phyloP scores from a whole-genome alignment of 2,329 filamentous ascomycete species.

The Periglandula ipomoeae region DNA sequence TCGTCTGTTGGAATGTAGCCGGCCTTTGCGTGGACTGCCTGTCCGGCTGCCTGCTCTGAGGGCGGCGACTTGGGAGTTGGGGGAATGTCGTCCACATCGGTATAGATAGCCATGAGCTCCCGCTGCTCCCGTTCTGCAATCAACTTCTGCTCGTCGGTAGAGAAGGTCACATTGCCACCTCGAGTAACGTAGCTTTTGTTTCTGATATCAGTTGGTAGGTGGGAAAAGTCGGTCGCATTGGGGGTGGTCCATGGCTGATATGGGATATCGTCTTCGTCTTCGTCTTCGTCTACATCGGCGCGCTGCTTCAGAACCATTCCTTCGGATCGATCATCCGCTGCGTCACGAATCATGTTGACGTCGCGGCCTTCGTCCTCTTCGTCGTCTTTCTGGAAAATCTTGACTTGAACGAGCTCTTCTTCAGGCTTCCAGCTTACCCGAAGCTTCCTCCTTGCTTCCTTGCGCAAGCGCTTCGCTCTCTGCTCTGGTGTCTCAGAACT shows the following conservation, averaged over 20 bases:
- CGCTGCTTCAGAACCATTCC: slow-evolving; percentile 58
- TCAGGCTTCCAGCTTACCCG: slow-evolving; percentile 65
- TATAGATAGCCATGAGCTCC: slow-evolving; percentile 54
- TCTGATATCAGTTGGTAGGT: slow-evolving; percentile 35
- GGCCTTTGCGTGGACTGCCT: slow-evolving; percentile 18
- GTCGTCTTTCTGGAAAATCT: slow-evolving; percentile 62
- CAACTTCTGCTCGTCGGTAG: slow-evolving; percentile 45
- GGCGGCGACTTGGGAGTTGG: slow-evolving; percentile 45
- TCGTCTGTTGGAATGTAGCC: slow-evolving; percentile 29
- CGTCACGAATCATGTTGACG: slow-evolving; percentile 60
- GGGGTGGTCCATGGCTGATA: slow-evolving; percentile 45
- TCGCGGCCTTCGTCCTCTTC: slow-evolving; percentile 61
- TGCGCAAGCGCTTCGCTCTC: slow-evolving; percentile 57
- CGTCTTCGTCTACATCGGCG: slow-evolving; percentile 38
- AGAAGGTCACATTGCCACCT: slow-evolving; percentile 41
- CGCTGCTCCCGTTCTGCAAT: slow-evolving; percentile 49
- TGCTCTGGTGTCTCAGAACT: slow-evolving; percentile 59
- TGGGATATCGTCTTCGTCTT: slow-evolving; percentile 49
- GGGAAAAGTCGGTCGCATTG: slow-evolving; percentile 34
- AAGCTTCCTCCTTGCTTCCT: slow-evolving; percentile 61
- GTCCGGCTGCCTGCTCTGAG: slow-evolving; percentile 19
- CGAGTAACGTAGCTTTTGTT: slow-evolving; percentile 43
- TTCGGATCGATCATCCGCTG: slow-evolving; percentile 63
- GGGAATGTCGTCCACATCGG: slow-evolving; percentile 44
- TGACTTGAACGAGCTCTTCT: slow-evolving; percentile 54